Percentiles rank a stretch among this genome's conserved stretches.
Conservation (phyloP, 1,139 yeast genomes). For the Suhomyces anneliseae region DNA sequence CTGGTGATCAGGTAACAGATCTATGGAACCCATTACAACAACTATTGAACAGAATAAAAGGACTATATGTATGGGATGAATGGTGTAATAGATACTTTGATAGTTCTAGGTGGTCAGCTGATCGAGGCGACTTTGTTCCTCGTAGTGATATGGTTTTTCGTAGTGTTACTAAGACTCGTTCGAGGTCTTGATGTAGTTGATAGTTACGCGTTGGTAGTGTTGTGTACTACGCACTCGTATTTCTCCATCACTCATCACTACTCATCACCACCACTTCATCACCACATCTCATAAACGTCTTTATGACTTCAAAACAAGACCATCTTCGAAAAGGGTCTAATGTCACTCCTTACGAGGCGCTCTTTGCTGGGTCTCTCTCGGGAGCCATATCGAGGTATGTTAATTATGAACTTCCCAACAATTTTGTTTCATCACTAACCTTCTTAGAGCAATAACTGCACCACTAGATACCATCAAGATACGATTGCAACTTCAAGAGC, state of each 20-base stretch:
- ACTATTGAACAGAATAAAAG: neutral
- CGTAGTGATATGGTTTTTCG: no score
- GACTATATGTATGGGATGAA: neutral
- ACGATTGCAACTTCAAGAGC: conserved; percentile 64
- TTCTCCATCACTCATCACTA: no score
- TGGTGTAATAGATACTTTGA: neutral
- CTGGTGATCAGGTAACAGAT: conserved; percentile 4
- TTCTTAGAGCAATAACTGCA: conserved; percentile 64
- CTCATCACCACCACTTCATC: no score
- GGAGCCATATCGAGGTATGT: conserved; percentile 63
- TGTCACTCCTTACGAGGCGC: conserved; percentile 44
- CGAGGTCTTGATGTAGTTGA: no score
- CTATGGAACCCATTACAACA: neutral
- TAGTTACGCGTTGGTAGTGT: no score
- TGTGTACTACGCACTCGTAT: no score
- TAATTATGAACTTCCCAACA: neutral
- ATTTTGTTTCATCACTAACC: conserved; percentile 6
- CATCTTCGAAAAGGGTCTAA: conserved; percentile 53
- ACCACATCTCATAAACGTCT: no score
- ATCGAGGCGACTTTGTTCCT: neutral
- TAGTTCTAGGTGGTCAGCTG: neutral
- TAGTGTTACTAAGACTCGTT: no score
- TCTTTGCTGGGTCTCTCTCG: conserved; percentile 69
- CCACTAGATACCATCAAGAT: conserved; percentile 91
- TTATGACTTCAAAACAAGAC: conserved; percentile 26